Conservation (phyloP, 495 filamentous ascomycete species). For the Xylaria cubensis region DNA sequence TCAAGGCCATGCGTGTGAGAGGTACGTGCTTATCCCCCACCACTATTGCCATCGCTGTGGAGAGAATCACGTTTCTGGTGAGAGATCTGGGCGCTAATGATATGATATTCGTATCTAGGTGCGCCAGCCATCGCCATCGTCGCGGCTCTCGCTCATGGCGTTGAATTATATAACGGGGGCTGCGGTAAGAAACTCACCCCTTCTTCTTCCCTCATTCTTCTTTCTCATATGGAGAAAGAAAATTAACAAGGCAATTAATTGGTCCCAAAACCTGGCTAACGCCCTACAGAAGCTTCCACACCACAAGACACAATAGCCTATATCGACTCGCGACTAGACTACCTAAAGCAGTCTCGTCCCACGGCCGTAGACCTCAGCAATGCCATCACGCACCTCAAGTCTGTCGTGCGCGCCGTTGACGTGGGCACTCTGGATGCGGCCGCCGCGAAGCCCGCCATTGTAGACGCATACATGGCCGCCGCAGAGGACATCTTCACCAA, state of each 20-base stretch:
- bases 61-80: background rate
- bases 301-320: conserved; percentile 67
- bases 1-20: conserved; percentile 91
- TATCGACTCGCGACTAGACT: conserved; percentile 77
- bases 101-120: conserved; percentile 45
- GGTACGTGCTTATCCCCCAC: conserved; percentile 41
- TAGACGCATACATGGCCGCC: conserved; percentile 70
- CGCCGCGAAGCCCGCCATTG: conserved; percentile 53
- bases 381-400: conserved; percentile 80
- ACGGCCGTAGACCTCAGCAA: conserved; percentile 95
- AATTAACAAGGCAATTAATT: background rate
- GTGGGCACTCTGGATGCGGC: conserved; percentile 39
- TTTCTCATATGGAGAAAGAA: background rate
- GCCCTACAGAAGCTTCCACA: conserved; percentile 38
- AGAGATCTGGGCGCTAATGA: background rate
- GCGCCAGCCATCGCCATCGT: conserved; percentile 98
- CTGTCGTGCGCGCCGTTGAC: conserved; percentile 52
- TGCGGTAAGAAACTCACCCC: conserved; percentile 46
- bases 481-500: conserved; percentile 89
- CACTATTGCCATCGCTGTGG: background rate
- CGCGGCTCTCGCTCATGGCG: conserved; percentile 83
- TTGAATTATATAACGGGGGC: conserved; percentile 66
- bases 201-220: background rate
- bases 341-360: conserved; percentile 83
- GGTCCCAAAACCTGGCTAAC: background rate